Percentiles rank a stretch among this genome's conserved stretches.
These are phyloP conservation scores for Phytophthora litchii DNA, from an alignment of 352 stramenopile genomes.

Conservation along the genomic window DNA sequence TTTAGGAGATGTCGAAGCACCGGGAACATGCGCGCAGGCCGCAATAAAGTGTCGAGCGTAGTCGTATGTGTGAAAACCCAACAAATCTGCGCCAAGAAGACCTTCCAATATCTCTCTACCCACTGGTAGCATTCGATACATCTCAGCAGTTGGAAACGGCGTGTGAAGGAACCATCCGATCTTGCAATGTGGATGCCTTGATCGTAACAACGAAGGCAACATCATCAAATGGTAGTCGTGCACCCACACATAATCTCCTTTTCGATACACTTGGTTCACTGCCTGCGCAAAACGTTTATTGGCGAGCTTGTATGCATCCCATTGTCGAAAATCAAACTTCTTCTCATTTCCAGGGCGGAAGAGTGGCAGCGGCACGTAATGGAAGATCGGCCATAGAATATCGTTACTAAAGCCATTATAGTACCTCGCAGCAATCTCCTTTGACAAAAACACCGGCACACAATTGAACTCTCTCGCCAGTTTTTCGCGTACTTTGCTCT, in stretches of 20 bases:
- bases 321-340: slow-evolving; percentile 91
- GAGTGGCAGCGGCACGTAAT: slow-evolving; percentile 90
- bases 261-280: slow-evolving; percentile 77
- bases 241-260: slow-evolving; percentile 89
- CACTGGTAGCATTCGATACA: slow-evolving; percentile 86
- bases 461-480: slow-evolving; percentile 90
- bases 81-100: slow-evolving; percentile 76
- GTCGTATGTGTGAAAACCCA: slow-evolving; percentile 90
- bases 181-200: slow-evolving; percentile 70
- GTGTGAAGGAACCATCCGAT: slow-evolving; percentile 92
- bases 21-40: slow-evolving; percentile 73
- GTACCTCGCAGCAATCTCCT: slow-evolving; percentile 89
- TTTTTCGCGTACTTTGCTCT: slow-evolving; percentile 79
- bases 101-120: slow-evolving; percentile 81
- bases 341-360: slow-evolving; percentile 90
- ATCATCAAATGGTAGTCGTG: slow-evolving; percentile 92
- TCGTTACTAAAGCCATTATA: slow-evolving; percentile 95
- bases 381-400: slow-evolving; percentile 92
- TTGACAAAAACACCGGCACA: slow-evolving; percentile 88
- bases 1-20: slow-evolving; percentile 77
- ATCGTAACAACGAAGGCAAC: slow-evolving; percentile 76
- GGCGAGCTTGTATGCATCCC: slow-evolving; percentile 87
- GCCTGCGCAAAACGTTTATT: slow-evolving; percentile 87
- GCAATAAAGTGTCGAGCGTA: slow-evolving; percentile 87
- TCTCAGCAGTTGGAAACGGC: slow-evolving; percentile 85